Conservation (phyloP, 768 basidiomycete species). For the Boletus edulis region DNA sequence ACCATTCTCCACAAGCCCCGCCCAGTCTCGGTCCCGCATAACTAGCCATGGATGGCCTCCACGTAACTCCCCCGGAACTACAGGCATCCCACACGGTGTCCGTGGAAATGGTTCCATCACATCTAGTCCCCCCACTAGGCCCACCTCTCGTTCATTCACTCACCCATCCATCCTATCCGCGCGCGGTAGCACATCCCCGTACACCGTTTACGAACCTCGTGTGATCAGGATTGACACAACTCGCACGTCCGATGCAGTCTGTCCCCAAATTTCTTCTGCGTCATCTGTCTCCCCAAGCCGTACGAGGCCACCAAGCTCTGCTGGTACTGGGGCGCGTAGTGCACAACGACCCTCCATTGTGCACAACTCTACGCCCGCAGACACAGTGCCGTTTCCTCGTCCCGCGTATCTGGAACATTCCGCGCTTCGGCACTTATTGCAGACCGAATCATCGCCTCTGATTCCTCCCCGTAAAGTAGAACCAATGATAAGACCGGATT, state of each 20-base stretch:
- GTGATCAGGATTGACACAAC: constrained; percentile 58
- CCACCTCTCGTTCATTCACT: constrained; percentile 46
- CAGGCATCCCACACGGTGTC: constrained; percentile 38
- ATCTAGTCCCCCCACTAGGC: constrained; percentile 38
- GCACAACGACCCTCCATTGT: constrained; percentile 24
- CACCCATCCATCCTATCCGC: constrained; percentile 32
- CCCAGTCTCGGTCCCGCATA: constrained; percentile 41
- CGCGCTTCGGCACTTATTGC: constrained; percentile 65
- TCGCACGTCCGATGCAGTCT: constrained; percentile 41
- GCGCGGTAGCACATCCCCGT: constrained; percentile 31
- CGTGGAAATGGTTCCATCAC: constrained; percentile 34
- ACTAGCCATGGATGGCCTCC: constrained; percentile 32
- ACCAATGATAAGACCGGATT: constrained; percentile 20
- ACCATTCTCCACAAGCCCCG: constrained; percentile 41
- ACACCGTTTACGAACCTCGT: constrained; percentile 56
- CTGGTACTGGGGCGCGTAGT: constrained; percentile 26
- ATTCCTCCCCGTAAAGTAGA: constrained; percentile 41
- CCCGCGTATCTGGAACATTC: constrained; percentile 79
- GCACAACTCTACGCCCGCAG: constrained; percentile 31
- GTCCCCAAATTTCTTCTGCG: constrained; percentile 36
- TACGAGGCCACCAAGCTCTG: constrained; percentile 45
- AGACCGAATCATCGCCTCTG: constrained; percentile 43
- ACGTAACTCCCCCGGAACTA: constrained; percentile 29
- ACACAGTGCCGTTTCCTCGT: constrained; percentile 49
- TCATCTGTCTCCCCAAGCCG: constrained; percentile 45